phyloP scores from a whole-genome alignment of 345 rosid genomes.

The Pugionium cornutum region DNA sequence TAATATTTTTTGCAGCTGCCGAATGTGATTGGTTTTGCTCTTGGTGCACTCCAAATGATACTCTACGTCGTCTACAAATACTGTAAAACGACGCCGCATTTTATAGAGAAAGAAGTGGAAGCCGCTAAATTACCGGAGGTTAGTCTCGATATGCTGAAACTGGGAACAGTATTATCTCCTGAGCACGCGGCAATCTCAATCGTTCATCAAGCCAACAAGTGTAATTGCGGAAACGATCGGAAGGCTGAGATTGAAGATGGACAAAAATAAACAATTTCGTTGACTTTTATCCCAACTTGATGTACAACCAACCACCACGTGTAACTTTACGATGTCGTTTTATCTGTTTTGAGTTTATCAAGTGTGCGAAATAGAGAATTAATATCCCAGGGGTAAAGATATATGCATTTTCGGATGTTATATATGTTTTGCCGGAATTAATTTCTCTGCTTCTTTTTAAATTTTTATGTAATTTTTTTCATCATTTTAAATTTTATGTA shows the following conservation, averaged over 20 bases:
- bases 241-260: constrained; percentile 34
- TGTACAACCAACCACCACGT: constrained; percentile 33
- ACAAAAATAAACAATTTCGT: neutral
- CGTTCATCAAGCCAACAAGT: constrained; percentile 34
- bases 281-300: constrained; percentile 35
- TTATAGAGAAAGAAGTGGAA: constrained; percentile 39
- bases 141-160: constrained; percentile 38
- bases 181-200: constrained; percentile 19
- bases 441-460: constrained; percentile 27
- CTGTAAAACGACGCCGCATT: constrained; percentile 37
- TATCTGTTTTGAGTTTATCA: constrained; percentile 38
- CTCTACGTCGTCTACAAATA: constrained; percentile 51
- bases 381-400: constrained; percentile 4
- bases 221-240: constrained; percentile 39
- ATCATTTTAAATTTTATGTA: constrained; percentile 29
- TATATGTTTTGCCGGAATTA: constrained; percentile 29
- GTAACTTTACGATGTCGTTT: constrained; percentile 35
- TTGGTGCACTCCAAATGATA: constrained; percentile 58
- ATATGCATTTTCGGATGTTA: constrained; percentile 33
- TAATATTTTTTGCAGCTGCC: constrained; percentile 44
- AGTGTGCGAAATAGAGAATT: constrained; percentile 37
- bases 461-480: constrained; percentile 26
- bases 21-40: constrained; percentile 49
- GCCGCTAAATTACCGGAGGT: constrained; percentile 41
- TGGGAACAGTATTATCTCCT: constrained; percentile 36